Evolutionary conservation across 768 basidiomycete species (phyloP).

Genomic region (Gyrodon lividus): DNA sequence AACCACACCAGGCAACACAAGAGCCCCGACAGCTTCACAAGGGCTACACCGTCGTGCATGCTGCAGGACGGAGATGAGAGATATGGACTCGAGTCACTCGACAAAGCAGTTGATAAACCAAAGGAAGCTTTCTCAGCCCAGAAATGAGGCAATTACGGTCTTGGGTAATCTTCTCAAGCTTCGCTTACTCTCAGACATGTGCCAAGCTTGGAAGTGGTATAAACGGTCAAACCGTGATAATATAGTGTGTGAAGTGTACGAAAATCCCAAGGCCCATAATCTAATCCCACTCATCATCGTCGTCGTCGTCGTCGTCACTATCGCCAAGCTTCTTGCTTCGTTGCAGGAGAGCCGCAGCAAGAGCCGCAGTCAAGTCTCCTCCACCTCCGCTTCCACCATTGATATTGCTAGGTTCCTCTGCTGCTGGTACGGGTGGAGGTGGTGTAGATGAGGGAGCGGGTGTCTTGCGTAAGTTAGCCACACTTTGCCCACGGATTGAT

Average conservation of each 20-base stretch:
- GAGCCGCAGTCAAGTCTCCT: constrained; percentile 75
- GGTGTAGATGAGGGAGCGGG: constrained; percentile 31
- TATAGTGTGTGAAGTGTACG: constrained; percentile 8
- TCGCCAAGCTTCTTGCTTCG: constrained; percentile 88
- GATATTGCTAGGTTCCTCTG: constrained; percentile 32
- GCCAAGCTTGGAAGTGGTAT: background rate
- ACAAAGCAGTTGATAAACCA: background rate
- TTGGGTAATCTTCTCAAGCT: no score
- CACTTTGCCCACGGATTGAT: constrained; percentile 79
- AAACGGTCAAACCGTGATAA: constrained; percentile 6
- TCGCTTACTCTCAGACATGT: no score
- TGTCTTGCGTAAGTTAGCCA: constrained; percentile 67
- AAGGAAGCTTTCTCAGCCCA: background rate
- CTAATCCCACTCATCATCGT: constrained; percentile 64
- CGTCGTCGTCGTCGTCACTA: constrained; percentile 78
- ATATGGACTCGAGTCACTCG: background rate
- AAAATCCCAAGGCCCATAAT: constrained; percentile 3
- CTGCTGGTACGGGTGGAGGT: constrained; percentile 30
- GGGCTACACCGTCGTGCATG: no score
- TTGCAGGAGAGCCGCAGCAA: constrained; percentile 80
- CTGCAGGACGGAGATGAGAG: background rate
- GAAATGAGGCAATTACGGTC: no score
- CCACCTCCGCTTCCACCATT: constrained; percentile 46
- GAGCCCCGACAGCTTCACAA: constrained; percentile 4
- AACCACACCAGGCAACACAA: background rate